Base-by-base conservation (phyloP, 495 filamentous ascomycete species). In the Lindgomyces ingoldianus region DNA sequence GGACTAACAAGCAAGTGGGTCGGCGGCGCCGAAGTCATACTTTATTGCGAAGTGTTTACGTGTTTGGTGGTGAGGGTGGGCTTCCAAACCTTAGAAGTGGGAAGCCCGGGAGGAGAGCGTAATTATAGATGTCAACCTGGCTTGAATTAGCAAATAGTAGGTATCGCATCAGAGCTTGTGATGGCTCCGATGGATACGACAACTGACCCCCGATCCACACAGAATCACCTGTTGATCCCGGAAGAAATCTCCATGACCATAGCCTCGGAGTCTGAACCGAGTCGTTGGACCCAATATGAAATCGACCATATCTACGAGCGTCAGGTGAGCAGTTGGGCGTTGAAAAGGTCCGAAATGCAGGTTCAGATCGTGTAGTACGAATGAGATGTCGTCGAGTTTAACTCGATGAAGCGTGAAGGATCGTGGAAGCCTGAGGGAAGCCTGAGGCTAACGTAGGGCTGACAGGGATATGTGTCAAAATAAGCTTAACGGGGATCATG, bases 381-480 rank as follows among this genome's bases (percentile, higher is more conserved):
- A 29, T 29, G 27, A 29, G 24, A 53, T 53, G 50, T 29, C 25
- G 50, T 53, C 21, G 14, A 57, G 18, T 24, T 57, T 57, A 24
- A 18, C 53, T 42, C n/a, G 22, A 6, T 18, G 25, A 41, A 4
- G 18, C 11, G 21, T 16, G 53, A 54, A 24, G 53, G 22, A 26
- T 45, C 36, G 19, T 30, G 41, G 53, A 2, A 41, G 33, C 30
- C 53, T 30, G n/a, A 45, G 24, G 22, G 22, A 42, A 41, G n/a
- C 10, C 11, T 14, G 18, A 33, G 30, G 10, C 53, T 57, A 19
- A 16, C 53, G 36, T 59, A 59, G 42, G 55, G 55, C 55, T 59
- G 55, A 59, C 55, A 46, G 42, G 55, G 55, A 22, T 59, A 12
- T 19, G 33, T 33, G 16, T 30, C 22, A 57, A 57, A 42, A 57